Evolutionary conservation across 2,329 filamentous ascomycete species (phyloP).

Genomic region (Graphium sp.): DNA sequence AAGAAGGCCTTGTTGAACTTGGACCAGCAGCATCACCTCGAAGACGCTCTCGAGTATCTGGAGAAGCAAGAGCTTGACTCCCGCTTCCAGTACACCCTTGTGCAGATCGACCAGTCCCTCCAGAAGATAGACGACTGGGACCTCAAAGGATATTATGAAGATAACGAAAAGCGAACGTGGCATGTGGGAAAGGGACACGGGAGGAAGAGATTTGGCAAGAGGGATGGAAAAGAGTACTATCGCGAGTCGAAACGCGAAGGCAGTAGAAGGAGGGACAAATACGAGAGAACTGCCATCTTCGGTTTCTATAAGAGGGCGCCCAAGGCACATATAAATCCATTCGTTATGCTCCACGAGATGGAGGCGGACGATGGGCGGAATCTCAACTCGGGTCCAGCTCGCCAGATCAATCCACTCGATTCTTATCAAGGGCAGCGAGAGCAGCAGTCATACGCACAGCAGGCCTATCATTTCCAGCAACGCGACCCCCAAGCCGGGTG

Average conservation of each 20-base stretch:
- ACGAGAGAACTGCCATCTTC: constrained; percentile 22
- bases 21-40: constrained; percentile 22
- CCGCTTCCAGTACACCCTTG: constrained; percentile 21
- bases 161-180: constrained; percentile 7
- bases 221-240: constrained; percentile 8
- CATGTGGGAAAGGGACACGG: constrained; percentile 2
- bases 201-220: constrained; percentile 8
- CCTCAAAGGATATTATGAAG: constrained; percentile 4
- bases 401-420: not conserved
- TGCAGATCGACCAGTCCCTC: constrained; percentile 24
- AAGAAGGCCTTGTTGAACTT: constrained; percentile 20
- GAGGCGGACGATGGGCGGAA: constrained; percentile 5
- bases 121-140: constrained; percentile 11
- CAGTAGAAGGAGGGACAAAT: constrained; percentile 10
- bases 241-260: constrained; percentile 9
- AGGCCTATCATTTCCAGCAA: too few species aligned
- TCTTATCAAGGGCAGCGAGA: not conserved
- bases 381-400: not conserved
- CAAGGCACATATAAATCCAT: constrained; percentile 12
- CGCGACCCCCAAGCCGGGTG: too few species aligned
- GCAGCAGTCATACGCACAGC: too few species aligned
- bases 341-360: constrained; percentile 11
- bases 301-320: constrained; percentile 27
- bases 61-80: constrained; percentile 15
- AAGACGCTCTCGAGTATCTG: constrained; percentile 17